phyloP scores from a whole-genome alignment of 371 early-diverging fungal genomes.

The Umbelopsis sp. region DNA sequence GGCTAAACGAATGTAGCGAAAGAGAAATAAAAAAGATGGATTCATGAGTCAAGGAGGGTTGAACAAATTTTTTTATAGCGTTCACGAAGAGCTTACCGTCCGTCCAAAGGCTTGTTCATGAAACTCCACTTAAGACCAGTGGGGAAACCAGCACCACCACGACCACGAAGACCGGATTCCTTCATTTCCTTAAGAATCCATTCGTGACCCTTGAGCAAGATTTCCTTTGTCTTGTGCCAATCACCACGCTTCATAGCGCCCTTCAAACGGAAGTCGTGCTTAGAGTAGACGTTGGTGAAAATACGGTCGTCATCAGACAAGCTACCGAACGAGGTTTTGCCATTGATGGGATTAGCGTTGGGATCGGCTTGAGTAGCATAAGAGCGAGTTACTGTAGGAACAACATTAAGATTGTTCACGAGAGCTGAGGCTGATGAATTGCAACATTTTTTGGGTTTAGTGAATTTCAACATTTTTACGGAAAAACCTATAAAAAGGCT shows the following conservation, averaged over 20 bases:
- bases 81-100: conserved; percentile 52
- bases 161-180: conserved; percentile 93
- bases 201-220: conserved; percentile 92
- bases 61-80: too few species aligned
- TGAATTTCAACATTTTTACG: too few species aligned
- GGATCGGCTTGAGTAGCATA: conserved; percentile 56
- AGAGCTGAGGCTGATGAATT: conserved; percentile 18
- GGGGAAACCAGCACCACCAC: conserved; percentile 98
- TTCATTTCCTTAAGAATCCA: conserved; percentile 98
- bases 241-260: conserved; percentile 95
- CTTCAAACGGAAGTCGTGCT: conserved; percentile 87
- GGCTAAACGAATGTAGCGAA: conserved; percentile 43
- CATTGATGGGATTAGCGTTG: conserved; percentile 53
- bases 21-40: neutral
- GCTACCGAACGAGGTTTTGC: conserved; percentile 67
- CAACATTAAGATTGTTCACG: conserved; percentile 22
- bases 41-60: neutral
- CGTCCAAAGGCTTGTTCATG: conserved; percentile 94
- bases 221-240: conserved; percentile 99
- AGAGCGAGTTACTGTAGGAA: conserved; percentile 38
- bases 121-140: conserved; percentile 98
- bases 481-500: too few species aligned
- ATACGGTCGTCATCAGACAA: conserved; percentile 94
- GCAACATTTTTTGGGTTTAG: neutral
- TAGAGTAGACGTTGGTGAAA: conserved; percentile 95